Base-by-base conservation (phyloP, 345 rosid genomes). In the Melaleuca quinquenervia region DNA sequence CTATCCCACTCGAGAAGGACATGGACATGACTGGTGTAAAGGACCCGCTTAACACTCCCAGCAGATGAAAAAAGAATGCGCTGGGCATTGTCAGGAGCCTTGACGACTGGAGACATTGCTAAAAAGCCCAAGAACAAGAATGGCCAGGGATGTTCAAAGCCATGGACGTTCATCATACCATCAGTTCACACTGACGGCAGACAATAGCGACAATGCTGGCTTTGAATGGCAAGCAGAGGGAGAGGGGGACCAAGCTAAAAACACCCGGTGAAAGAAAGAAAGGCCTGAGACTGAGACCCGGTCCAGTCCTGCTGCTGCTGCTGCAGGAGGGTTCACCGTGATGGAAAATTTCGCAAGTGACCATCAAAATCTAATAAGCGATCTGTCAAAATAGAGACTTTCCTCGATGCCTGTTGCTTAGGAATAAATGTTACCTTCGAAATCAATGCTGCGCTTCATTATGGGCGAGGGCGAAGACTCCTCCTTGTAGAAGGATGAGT, bases 401-500 rank as follows among this genome's bases (percentile, higher is more conserved):
- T 70, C 48, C 20, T 70, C 48, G 26, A 70, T 32, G 26, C 48
- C 80, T 9, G 80, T 44, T 70, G 60, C 26, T 82, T 21, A 14
- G n/a, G 50, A 44, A 36, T 70, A 49, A 49, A 48, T n/a, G 44
- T 76, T 88, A 95, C 98, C 98, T 91, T 92, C 89, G 88, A 95
- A 94, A 84, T 93, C 94, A 85, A 95, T 92, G 93, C 87, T 91
- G 82, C 98, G 96, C 92, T 95, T 96, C 96, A 92, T 92, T 50
- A 94, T 90, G 0, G 97, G 98, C 11, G 99, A 95, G 6, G 96
- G 98, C 75, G 95, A 95, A 82, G 93, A 93, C 83, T 95, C 98
- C 80, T 96, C 99, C 88, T 92, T 92, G 95, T 94, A 97, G 80
- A 95, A 89, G 24, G 96, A 95, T 27, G 95, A 89, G 86, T 97